Conservation (phyloP, 257 asterid genomes). For the Primulina tabacum region DNA sequence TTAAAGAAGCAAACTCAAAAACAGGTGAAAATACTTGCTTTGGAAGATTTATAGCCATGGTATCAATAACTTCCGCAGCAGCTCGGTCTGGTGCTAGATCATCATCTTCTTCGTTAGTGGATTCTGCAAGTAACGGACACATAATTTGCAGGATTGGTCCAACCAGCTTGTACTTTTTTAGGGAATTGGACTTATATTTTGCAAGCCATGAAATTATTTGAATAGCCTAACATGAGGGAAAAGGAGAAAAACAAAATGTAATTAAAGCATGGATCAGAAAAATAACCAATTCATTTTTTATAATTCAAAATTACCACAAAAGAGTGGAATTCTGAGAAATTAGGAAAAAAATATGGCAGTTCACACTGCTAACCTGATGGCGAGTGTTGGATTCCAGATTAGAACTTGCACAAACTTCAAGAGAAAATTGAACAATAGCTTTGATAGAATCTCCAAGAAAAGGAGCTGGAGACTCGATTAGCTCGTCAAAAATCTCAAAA, state of each 20-base stretch:
- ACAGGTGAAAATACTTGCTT: constrained; percentile 92
- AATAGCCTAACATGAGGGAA: constrained; percentile 62
- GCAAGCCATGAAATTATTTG: constrained; percentile 99
- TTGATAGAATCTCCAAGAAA: constrained; percentile 96
- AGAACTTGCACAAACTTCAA: constrained; percentile 88
- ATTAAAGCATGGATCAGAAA: constrained; percentile 23
- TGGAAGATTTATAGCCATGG: constrained; percentile 83
- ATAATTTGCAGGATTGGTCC: constrained; percentile 89
- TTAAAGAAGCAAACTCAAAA: constrained; percentile 87
- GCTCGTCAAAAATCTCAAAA: constrained; percentile 97
- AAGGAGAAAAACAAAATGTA: constrained; percentile 17
- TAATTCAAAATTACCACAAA: constrained; percentile 3
- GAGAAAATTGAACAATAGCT: constrained; percentile 92
- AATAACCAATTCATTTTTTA: constrained; percentile 14
- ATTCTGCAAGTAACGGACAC: constrained; percentile 94
- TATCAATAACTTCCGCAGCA: constrained; percentile 98
- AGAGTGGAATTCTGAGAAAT: constrained; percentile 12
- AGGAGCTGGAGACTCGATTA: constrained; percentile 99
- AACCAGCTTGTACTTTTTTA: constrained; percentile 93
- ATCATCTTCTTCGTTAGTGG: constrained; percentile 76
- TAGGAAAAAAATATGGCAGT: constrained; percentile 4
- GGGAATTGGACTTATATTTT: constrained; percentile 75
- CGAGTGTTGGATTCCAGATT: constrained; percentile 82
- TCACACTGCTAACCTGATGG: constrained; percentile 67
- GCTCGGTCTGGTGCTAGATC: constrained; percentile 97